Base-by-base conservation (phyloP, 192 early-diverging fungal genomes). In the Backusella liffmaniae region DNA sequence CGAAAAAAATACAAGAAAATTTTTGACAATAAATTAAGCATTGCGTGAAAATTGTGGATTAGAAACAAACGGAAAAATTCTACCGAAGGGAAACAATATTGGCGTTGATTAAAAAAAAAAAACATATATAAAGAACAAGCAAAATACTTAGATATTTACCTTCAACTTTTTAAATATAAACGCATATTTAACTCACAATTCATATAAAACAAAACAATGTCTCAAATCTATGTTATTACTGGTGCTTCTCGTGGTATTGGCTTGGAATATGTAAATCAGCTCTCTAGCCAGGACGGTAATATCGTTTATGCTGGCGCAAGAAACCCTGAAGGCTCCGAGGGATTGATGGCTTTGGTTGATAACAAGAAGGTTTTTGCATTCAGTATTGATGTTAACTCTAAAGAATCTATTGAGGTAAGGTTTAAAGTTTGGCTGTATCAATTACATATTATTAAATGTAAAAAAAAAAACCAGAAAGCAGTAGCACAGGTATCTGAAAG, bases 231-330 rank as follows among this genome's bases (percentile, higher is more conserved):
- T 29, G 41, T 82, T 42, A 36, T 78, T 41, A 82, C 76, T 72
- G 81, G 81, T 29, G 73, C 77, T 62, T 72, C 56, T 53, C 76
- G 81, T 29, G 81, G 81, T 56, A 62, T 82, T 36, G 81, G 81
- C 35, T 77, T 82, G 39, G 77, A 79, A 44, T 76, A 76, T 35
- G 75, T 82, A 0, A 46, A 32, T 1, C 74, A 76, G 36, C 49
- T 82, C 26, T 30, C 68, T 9, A 26, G 21, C 29, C 30, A 72
- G 16, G 53, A 59, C 26, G 77, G 77, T 16, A 44, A 82, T 6
- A 70, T 37, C 12, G 72, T 82, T 2, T 69, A 79, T 69, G 81
- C 81, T 32, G 30, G 56, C 18, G 76, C 67, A 10, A 77, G 81
- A 41, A 73, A 75, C 12, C 77, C 77, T 21, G 69, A 68, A n/a